phyloP scores from a whole-genome alignment of 305 asterid genomes.

The Andrographis paniculata region DNA sequence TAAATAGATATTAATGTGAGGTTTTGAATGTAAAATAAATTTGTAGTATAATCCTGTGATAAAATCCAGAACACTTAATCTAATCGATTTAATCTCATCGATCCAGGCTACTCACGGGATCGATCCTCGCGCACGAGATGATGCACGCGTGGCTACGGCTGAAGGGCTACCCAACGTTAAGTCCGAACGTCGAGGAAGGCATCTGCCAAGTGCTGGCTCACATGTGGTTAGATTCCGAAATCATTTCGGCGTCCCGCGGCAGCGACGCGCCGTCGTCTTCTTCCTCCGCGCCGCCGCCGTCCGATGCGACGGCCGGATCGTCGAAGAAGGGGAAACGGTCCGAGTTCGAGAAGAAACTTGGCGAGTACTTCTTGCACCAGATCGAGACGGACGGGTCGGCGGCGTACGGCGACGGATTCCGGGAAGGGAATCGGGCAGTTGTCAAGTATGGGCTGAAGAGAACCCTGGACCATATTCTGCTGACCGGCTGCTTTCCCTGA shows the following conservation, averaged over 20 bases:
- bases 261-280: too few species aligned
- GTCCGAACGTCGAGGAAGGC: slow-evolving; percentile 50
- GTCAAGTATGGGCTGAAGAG: slow-evolving; percentile 52
- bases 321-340: slow-evolving; percentile 33
- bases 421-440: slow-evolving; percentile 71
- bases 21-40: too few species aligned
- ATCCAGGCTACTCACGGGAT: slow-evolving; percentile 46
- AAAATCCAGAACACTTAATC: too few species aligned
- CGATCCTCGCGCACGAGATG: slow-evolving; percentile 59
- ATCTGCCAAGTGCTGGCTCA: slow-evolving; percentile 53
- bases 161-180: slow-evolving; percentile 33
- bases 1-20: too few species aligned
- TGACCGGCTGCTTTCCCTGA: slow-evolving; percentile 73
- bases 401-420: slow-evolving; percentile 85
- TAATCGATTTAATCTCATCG: too few species aligned
- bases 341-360: slow-evolving; percentile 68
- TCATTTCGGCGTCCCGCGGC: too few species aligned
- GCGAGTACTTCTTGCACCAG: slow-evolving; percentile 72
- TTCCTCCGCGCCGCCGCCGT: slow-evolving; percentile 26
- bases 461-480: slow-evolving; percentile 65
- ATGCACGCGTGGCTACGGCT: slow-evolving; percentile 62
- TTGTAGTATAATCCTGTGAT: too few species aligned
- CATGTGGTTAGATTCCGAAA: slow-evolving; percentile 60
- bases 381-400: slow-evolving; percentile 70
- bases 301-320: slow-evolving; percentile 39